A percentile compares a stretch with the other conserved stretches of the same genome.
Conservation (phyloP, 2,329 filamentous ascomycete genomes). For the Claviceps sp. region DNA sequence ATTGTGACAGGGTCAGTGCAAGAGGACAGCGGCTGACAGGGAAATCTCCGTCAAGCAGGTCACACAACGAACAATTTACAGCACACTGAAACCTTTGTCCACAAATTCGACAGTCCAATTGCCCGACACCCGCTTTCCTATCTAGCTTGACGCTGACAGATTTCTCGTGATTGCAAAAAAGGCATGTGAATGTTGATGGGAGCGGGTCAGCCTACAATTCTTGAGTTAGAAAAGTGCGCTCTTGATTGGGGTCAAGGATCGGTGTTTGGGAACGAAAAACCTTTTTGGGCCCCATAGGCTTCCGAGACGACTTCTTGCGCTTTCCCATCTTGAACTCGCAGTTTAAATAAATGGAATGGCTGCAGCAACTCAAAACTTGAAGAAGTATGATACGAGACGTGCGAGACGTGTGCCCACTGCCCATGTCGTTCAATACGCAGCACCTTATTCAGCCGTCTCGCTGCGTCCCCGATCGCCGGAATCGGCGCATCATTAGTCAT, state of each 20-base stretch:
- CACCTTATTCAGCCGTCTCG: too few species aligned
- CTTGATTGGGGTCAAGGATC: background rate
- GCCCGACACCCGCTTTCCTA: conserved; percentile 79
- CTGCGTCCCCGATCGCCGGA: too few species aligned
- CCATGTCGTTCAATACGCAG: too few species aligned
- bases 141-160: conserved; percentile 84
- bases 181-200: conserved; percentile 78
- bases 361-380: background rate
- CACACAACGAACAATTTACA: conserved; percentile 62
- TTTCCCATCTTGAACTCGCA: conserved; percentile 53
- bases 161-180: conserved; percentile 97
- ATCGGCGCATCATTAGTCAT: too few species aligned
- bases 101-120: conserved; percentile 82
- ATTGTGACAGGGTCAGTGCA: conserved; percentile 7
- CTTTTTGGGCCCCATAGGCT: conserved; percentile 73
- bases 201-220: conserved; percentile 50
- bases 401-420: background rate
- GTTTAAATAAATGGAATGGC: background rate
- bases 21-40: background rate
- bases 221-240: background rate
- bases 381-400: background rate
- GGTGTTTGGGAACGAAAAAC: conserved; percentile 27
- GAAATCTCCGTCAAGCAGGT: background rate
- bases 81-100: conserved; percentile 86
- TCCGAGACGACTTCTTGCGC: conserved; percentile 81